Evolutionary conservation across 345 rosid genomes (phyloP).

Genomic region (Brassica cretica): DNA sequence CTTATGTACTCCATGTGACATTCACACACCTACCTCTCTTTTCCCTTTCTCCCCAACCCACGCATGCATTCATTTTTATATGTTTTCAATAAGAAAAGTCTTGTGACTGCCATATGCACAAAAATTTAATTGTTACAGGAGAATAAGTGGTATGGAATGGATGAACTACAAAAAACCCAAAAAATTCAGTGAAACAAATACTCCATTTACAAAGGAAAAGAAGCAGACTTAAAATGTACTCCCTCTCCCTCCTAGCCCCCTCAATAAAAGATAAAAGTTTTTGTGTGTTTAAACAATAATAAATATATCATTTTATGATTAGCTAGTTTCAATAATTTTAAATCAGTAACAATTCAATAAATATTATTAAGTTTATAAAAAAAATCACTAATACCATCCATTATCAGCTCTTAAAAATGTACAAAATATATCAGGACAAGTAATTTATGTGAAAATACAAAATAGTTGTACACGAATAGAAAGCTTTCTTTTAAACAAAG

Average conservation of each 20-base stretch:
- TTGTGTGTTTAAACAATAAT: background rate
- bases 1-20: slow-evolving; percentile 27
- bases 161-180: background rate
- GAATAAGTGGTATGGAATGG: background rate
- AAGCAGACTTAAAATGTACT: background rate
- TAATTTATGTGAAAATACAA: background rate
- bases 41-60: background rate
- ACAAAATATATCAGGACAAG: background rate
- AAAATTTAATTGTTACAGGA: background rate
- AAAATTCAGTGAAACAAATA: background rate
- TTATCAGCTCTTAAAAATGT: background rate
- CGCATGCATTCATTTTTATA: background rate
- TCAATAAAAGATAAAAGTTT: background rate
- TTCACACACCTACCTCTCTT: slow-evolving; percentile 21
- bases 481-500: background rate
- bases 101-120: background rate
- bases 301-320: background rate
- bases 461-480: background rate
- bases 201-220: background rate
- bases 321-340: background rate
- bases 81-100: background rate
- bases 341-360: background rate
- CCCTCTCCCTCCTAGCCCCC: background rate
- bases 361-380: too few species aligned
- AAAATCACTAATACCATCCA: background rate